Evolutionary conservation across 495 filamentous ascomycete species (phyloP).

Genomic region (Aspergillus kassunensis): DNA sequence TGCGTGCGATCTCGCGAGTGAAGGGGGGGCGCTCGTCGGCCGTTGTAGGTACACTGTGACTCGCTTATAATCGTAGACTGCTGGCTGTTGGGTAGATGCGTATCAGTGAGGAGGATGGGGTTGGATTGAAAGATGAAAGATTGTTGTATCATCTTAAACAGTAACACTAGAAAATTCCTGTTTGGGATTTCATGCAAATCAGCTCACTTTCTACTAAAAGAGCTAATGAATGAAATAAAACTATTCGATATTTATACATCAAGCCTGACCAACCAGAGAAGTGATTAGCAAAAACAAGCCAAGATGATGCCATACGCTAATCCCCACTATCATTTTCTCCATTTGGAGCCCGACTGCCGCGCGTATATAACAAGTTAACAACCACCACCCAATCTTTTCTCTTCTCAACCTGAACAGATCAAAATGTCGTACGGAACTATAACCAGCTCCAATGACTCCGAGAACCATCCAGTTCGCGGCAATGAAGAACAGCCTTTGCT

Average conservation of each 20-base stretch:
- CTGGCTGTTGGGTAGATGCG: too few species aligned
- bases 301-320: conserved; percentile 1
- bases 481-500: conserved; percentile 41
- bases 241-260: not conserved
- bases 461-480: not conserved
- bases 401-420: not conserved
- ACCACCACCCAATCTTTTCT: not conserved
- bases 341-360: conserved; percentile 2
- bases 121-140: too few species aligned
- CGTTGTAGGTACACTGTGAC: too few species aligned
- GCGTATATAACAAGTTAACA: not conserved
- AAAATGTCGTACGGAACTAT: conserved; percentile 2
- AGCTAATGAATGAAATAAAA: too few species aligned
- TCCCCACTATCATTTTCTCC: conserved; percentile 4
- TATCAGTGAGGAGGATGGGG: too few species aligned
- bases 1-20: too few species aligned
- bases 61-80: too few species aligned
- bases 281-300: not conserved
- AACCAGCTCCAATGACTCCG: not conserved
- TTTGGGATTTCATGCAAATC: too few species aligned
- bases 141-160: too few species aligned
- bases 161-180: too few species aligned
- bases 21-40: too few species aligned
- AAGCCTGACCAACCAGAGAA: not conserved
- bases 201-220: too few species aligned